Conservation (phyloP, 1,284 basidiomycete genomes). For the Pseudozyma hubeiensis region DNA sequence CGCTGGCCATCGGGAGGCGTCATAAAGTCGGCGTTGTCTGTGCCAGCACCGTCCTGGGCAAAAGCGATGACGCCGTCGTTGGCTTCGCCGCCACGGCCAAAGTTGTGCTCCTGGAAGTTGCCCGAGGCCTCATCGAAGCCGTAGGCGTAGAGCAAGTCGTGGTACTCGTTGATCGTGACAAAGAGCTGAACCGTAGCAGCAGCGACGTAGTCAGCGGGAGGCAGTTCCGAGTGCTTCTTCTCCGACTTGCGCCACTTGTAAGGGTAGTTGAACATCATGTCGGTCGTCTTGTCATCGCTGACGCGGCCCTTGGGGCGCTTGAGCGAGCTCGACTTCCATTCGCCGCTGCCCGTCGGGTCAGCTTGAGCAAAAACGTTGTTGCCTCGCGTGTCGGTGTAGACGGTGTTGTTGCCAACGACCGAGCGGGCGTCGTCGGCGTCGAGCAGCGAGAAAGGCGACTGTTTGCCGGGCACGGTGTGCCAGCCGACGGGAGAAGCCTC, state of each 20-base stretch:
- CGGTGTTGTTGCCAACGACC: slow-evolving; percentile 36
- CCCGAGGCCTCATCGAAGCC: slow-evolving; percentile 91
- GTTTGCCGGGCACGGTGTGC: slow-evolving; percentile 54
- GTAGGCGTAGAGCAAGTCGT: slow-evolving; percentile 69
- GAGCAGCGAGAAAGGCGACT: slow-evolving; percentile 38
- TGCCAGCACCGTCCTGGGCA: slow-evolving; percentile 92
- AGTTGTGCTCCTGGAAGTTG: slow-evolving; percentile 98
- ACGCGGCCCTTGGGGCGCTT: slow-evolving; percentile 48
- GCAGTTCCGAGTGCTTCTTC: slow-evolving; percentile 49
- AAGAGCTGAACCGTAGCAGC: slow-evolving; percentile 57
- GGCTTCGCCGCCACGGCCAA: slow-evolving; percentile 85
- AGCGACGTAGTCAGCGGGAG: slow-evolving; percentile 49
- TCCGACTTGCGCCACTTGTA: slow-evolving; percentile 61
- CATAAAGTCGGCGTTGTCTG: slow-evolving; percentile 72
- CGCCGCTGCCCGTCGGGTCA: slow-evolving; percentile 49
- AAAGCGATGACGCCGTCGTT: slow-evolving; percentile 92
- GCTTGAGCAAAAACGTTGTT: slow-evolving; percentile 62
- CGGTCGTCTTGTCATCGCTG: slow-evolving; percentile 44
- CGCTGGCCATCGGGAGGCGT: slow-evolving; percentile 74
- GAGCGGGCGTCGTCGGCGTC: slow-evolving; percentile 21
- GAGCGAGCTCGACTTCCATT: slow-evolving; percentile 42
- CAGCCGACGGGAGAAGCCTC: slow-evolving; percentile 55
- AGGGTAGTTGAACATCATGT: slow-evolving; percentile 58
- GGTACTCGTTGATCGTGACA: slow-evolving; percentile 60
- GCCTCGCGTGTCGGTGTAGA: slow-evolving; percentile 56